Conservation (phyloP, 2,329 filamentous ascomycete species). For the Calonectria leucothoes region DNA sequence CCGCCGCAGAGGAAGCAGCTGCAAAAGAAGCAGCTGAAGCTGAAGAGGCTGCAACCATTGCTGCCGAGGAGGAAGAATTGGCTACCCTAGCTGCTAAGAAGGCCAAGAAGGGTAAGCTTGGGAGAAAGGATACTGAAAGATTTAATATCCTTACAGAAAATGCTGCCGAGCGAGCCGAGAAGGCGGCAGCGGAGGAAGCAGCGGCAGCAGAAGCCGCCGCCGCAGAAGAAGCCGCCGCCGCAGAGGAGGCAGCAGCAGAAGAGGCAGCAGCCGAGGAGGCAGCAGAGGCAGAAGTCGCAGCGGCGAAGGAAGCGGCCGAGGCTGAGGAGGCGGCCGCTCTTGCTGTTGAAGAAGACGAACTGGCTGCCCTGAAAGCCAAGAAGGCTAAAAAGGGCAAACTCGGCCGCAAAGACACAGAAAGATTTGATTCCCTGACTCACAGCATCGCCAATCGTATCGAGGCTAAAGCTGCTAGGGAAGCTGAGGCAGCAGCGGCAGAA, state of each 20-base stretch:
- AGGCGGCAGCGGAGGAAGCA: conserved; percentile 34
- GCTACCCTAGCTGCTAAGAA: conserved; percentile 33
- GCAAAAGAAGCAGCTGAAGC: conserved; percentile 37
- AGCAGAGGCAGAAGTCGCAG: conserved; percentile 36
- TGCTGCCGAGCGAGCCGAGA: conserved; percentile 28
- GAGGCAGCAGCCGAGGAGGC: conserved; percentile 39
- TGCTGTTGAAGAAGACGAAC: conserved; percentile 52
- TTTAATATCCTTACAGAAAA: conserved; percentile 35
- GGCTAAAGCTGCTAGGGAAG: conserved; percentile 31
- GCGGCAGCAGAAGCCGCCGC: conserved; percentile 24
- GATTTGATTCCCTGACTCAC: conserved; percentile 28
- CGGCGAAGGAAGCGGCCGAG: conserved; percentile 35
- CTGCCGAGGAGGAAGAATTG: conserved; percentile 38
- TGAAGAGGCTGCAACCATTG: conserved; percentile 18
- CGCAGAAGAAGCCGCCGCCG: conserved; percentile 45
- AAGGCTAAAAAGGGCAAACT: conserved; percentile 50
- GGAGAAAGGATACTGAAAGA: conserved; percentile 37
- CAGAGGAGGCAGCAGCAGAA: conserved; percentile 25
- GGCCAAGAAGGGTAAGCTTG: conserved; percentile 33
- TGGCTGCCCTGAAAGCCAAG: conserved; percentile 52
- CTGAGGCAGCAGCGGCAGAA: conserved; percentile 33
- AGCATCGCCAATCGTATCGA: conserved; percentile 33
- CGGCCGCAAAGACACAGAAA: conserved; percentile 39
- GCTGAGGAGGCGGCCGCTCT: conserved; percentile 37
- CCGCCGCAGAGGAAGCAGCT: conserved; percentile 39